Evolutionary conservation across 306 rosid genomes (phyloP), one percentile per base, ranked within the genome.

Genomic region (Inga laurina): DNA sequence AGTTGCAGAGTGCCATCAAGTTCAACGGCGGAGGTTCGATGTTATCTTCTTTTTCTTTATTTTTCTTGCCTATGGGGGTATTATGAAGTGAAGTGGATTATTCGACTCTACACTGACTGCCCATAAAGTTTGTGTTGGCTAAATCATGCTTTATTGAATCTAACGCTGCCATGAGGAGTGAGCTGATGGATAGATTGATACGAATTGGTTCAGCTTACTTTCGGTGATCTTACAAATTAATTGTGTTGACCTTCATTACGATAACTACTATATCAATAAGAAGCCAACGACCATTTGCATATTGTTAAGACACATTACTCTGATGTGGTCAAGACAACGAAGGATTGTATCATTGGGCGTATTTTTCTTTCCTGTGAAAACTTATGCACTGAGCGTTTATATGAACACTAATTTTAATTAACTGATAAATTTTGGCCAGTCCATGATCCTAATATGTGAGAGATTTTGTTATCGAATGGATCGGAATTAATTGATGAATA

Each of bases 21-120:
- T 93, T 93, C 90, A 93, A 93, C 21, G 97, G 97, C 83, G 97
- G 97, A 88, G 97, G 97, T 90, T 30, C 14, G n/a, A 16, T 62
- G 2, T 45, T 64, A 22, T 75, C 70, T 10, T 39, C 56, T 69
- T 21, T 27, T 19, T 0, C 49, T 19, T 14, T 35, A 5, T 5
- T 32, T 73, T 51, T 54, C 76, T 19, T 11, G 45, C 11, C 12
- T 37, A 7, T 6, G 10, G 41, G 41, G 6, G 3, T 22, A 14
- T 7, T 34, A 10, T 52, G 30, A 74, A 52, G 30, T 27, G 41
- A 49, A 35, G 18, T 48, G 22, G 54, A 74, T 30, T 74, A 74
- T 13, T 30, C 56, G 65, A 27, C 34, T n/a, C n/a, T 13, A 34
- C 22, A 7, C 45, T 30, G 24, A 48, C 30, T 45, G 10, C 27